A percentile compares a stretch with the other conserved stretches of the same genome.
These are phyloP conservation scores for Croton laevigatus DNA, from an alignment of 441 rosid genomes.

Conservation along the genomic window DNA sequence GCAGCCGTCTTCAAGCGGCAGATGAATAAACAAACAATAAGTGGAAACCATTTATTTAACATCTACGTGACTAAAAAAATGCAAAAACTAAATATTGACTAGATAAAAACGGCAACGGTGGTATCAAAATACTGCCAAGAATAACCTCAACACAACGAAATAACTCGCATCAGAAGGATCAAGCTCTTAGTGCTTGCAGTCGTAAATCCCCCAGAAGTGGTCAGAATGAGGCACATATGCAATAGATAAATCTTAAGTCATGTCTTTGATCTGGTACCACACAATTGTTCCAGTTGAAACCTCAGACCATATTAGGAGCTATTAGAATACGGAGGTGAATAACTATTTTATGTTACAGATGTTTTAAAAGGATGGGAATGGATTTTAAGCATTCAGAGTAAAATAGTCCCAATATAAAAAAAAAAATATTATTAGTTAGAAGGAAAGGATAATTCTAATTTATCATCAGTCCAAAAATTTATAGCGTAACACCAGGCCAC, in stretches of 20 bases:
- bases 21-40: neutral
- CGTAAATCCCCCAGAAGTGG: neutral
- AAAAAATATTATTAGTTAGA: neutral
- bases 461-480: neutral
- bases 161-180: neutral
- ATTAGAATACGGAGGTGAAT: neutral
- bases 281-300: neutral
- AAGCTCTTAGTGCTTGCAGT: neutral
- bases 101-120: neutral
- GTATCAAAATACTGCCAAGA: neutral
- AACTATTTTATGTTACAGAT: neutral
- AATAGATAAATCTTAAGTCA: neutral
- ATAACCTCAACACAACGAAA: too few relatives aligned
- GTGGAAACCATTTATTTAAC: neutral
- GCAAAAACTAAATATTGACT: conserved; percentile 7
- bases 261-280: neutral
- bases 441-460: neutral
- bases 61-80: neutral
- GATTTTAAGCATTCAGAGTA: neutral
- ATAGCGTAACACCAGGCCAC: neutral
- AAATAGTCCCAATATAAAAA: neutral
- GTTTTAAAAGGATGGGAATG: neutral
- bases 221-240: neutral
- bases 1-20: conserved; percentile 44
- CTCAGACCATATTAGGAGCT: too few relatives aligned